phyloP scores from a whole-genome alignment of 2,329 filamentous ascomycete species.

The Cercospora sp. region DNA sequence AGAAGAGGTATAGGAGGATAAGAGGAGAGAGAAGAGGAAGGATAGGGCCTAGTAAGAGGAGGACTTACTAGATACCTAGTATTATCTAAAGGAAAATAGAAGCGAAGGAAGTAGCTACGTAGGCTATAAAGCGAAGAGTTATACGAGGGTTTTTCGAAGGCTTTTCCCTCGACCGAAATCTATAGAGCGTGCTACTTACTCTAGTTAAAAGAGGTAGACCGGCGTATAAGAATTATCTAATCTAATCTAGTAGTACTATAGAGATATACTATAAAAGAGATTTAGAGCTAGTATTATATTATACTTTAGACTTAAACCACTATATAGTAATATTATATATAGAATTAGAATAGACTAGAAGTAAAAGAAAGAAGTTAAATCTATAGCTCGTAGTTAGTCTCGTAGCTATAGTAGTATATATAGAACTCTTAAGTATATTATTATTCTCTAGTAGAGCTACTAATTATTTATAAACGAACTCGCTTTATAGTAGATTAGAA shows the following conservation, averaged over 20 bases:
- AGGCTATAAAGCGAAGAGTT: too few relatives aligned
- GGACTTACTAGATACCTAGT: too few relatives aligned
- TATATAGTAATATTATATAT: neutral
- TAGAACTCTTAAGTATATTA: neutral
- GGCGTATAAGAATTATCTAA: too few relatives aligned
- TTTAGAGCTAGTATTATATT: neutral
- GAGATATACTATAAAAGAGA: neutral
- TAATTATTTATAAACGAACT: neutral
- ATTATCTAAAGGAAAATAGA: too few relatives aligned
- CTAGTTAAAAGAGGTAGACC: too few relatives aligned
- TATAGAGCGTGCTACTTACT: too few relatives aligned
- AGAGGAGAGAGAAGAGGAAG: too few relatives aligned
- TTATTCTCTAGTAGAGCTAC: neutral
- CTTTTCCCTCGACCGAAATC: too few relatives aligned
- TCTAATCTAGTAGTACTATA: neutral
- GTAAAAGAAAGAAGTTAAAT: neutral
- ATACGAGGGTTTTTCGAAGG: too few relatives aligned
- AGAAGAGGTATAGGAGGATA: too few relatives aligned
- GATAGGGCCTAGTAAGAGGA: too few relatives aligned
- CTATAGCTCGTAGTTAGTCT: neutral
- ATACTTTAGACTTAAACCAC: neutral
- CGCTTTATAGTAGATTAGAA: neutral
- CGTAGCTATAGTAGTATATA: neutral
- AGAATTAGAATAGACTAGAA: neutral
- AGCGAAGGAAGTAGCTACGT: too few relatives aligned